Conservation (phyloP, 2,329 filamentous ascomycete genomes). For the Raffaelea arxii region DNA sequence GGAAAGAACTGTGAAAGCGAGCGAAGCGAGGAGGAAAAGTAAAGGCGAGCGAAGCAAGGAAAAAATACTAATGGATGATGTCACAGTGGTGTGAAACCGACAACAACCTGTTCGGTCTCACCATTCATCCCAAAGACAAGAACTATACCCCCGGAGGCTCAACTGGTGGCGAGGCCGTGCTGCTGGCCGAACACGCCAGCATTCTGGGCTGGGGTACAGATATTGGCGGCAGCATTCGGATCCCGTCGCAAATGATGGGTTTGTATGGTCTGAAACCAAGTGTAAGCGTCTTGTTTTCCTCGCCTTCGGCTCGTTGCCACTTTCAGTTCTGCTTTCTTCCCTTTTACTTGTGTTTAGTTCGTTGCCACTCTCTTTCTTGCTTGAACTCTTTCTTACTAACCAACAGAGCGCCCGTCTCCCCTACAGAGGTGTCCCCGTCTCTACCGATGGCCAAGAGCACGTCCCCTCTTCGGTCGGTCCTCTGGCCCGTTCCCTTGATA, state of each 20-base stretch:
- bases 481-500: conserved; percentile 44
- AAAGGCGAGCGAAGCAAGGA: not conserved
- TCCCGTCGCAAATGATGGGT: conserved; percentile 23
- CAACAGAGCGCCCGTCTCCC: conserved; percentile 28
- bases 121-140: conserved; percentile 23
- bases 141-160: conserved; percentile 24
- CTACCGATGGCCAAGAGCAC: conserved; percentile 11
- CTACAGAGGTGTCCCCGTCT: conserved; percentile 44
- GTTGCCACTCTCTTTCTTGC: conserved; percentile 15
- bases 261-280: conserved; percentile 22
- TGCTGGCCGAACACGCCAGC: conserved; percentile 24
- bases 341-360: no score
- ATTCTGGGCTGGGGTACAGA: conserved; percentile 37
- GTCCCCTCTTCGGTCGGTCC: conserved; percentile 51
- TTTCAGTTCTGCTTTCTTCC: no score
- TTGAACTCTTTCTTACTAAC: conserved; percentile 26
- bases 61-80: not conserved
- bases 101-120: conserved; percentile 25
- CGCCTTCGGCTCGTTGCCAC: no score
- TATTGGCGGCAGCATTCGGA: conserved; percentile 18
- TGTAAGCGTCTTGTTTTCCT: no score
- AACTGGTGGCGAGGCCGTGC: conserved; percentile 26
- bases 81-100: conserved; percentile 20
- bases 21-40: no score
- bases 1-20: not conserved